phyloP scores from a whole-genome alignment of 768 basidiomycete genomes.

The Suillus alpinus region DNA sequence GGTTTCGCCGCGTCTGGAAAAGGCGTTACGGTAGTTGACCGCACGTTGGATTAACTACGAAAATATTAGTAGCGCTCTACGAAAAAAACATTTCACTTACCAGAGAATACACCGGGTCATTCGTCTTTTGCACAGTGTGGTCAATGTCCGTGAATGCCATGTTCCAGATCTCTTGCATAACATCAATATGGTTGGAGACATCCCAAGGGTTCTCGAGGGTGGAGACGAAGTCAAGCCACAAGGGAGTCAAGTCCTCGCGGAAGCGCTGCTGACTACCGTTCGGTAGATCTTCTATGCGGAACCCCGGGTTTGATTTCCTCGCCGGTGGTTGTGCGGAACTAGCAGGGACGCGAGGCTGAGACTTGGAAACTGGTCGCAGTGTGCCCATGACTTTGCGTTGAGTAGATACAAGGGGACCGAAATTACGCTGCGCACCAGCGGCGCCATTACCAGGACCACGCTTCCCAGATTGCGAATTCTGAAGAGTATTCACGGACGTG shows the following conservation, averaged over 20 bases:
- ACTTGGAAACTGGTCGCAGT: neutral
- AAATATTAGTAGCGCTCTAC: neutral
- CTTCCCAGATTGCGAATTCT: neutral
- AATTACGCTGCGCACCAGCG: neutral
- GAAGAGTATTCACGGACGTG: neutral
- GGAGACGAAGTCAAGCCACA: neutral
- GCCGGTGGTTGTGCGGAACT: neutral
- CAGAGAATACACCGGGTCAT: neutral
- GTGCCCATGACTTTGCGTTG: neutral
- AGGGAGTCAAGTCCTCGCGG: neutral
- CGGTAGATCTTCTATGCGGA: neutral
- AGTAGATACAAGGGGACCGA: neutral
- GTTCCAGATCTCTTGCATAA: neutral
- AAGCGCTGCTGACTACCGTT: neutral
- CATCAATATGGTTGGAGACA: neutral
- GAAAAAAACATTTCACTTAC: neutral
- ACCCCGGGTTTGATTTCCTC: neutral
- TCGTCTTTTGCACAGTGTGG: neutral
- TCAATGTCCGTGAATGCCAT: neutral
- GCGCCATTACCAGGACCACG: neutral
- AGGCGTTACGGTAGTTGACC: neutral
- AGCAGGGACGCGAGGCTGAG: neutral
- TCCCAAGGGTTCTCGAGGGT: neutral
- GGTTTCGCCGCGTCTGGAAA: neutral
- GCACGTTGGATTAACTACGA: neutral